Percentiles rank a stretch among this genome's conserved stretches.
Evolutionary conservation across 2,329 filamentous ascomycete species (phyloP).

Genomic region (Pleomassaria siparia): DNA sequence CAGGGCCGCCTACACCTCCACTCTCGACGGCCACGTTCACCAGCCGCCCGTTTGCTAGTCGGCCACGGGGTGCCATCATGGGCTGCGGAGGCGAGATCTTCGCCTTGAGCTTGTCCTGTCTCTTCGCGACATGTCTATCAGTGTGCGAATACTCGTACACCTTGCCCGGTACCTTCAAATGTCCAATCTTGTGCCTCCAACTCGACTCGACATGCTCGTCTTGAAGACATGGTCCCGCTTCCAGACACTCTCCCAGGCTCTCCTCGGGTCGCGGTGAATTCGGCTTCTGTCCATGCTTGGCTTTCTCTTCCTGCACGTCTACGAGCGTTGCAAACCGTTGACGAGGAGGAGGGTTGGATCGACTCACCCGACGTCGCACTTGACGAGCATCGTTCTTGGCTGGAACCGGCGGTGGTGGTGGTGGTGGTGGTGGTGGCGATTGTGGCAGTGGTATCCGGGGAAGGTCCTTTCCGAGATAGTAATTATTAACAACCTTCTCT

Average conservation of each 20-base stretch:
- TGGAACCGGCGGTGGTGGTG: slow-evolving; percentile 5
- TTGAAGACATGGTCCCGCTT: neutral
- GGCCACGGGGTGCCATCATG: slow-evolving; percentile 10
- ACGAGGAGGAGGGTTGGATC: neutral
- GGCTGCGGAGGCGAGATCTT: slow-evolving; percentile 25
- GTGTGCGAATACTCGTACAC: neutral
- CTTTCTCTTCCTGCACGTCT: slow-evolving; percentile 2
- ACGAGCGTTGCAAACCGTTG: neutral
- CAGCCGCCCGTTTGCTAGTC: neutral
- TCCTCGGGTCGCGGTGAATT: neutral
- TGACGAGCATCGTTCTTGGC: neutral
- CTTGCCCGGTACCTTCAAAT: neutral
- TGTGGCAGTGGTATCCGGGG: neutral
- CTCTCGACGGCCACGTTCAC: slow-evolving; percentile 17
- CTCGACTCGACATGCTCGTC: neutral
- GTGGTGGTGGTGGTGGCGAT: slow-evolving; percentile 8
- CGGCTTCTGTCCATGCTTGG: neutral
- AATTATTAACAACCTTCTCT: no score
- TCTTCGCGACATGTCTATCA: neutral
- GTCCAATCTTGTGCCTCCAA: neutral
- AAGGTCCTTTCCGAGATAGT: neutral
- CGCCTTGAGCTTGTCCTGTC: slow-evolving; percentile 19
- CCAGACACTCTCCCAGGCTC: neutral
- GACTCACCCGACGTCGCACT: neutral
- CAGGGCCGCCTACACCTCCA: slow-evolving; percentile 19